phyloP scores from a whole-genome alignment of 148 eudicot species.

The Rhododendron ferrugineum region DNA sequence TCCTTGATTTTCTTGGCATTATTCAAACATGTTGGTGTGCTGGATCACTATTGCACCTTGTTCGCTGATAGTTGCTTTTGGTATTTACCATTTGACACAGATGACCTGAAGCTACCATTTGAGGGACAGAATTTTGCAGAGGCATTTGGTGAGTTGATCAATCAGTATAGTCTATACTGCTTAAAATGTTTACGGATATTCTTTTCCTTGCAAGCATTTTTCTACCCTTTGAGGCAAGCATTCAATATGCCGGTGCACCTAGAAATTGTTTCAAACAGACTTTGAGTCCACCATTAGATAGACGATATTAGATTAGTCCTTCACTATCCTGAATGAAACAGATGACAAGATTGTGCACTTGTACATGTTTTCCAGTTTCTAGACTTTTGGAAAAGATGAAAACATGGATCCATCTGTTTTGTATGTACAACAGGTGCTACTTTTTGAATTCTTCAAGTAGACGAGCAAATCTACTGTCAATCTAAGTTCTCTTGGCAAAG shows the following conservation, averaged over 20 bases:
- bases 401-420: background rate
- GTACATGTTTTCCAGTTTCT: background rate
- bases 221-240: background rate
- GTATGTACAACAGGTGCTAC: background rate
- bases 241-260: background rate
- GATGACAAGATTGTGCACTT: background rate
- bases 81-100: conserved; percentile 29
- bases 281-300: background rate
- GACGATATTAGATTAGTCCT: background rate
- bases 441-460: background rate
- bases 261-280: background rate
- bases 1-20: background rate
- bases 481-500: background rate
- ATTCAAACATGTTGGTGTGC: background rate
- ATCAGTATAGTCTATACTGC: background rate
- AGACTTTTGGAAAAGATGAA: background rate
- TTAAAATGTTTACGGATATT: background rate
- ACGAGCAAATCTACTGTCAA: background rate
- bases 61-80: conserved; percentile 2
- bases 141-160: conserved; percentile 54
- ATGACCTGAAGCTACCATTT: conserved; percentile 59
- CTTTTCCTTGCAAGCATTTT: background rate
- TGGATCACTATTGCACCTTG: conserved; percentile 3
- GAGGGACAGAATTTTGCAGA: conserved; percentile 52
- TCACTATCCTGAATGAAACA: background rate